phyloP scores from a whole-genome alignment of 2,329 filamentous ascomycete species.

The Fusarium domesticum region DNA sequence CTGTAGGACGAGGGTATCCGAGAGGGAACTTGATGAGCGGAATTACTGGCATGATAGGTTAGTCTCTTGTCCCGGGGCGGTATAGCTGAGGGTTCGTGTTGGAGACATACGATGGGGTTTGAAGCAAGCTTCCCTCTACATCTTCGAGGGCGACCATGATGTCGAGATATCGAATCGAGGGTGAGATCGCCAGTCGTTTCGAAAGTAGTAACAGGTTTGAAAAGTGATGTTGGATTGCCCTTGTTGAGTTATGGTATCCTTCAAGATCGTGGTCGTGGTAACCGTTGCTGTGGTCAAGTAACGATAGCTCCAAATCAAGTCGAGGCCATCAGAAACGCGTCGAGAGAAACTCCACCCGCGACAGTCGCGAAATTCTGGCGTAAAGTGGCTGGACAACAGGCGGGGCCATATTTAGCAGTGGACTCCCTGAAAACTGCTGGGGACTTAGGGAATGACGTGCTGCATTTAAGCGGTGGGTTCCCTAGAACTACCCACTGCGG shows the following conservation, averaged over 20 bases:
- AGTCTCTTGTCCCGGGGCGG: neutral
- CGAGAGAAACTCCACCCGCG: constrained; percentile 19
- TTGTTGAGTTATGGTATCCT: too few species aligned
- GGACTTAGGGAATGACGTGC: neutral
- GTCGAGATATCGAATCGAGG: constrained; percentile 1
- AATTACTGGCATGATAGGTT: constrained; percentile 26
- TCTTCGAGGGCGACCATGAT: constrained; percentile 37
- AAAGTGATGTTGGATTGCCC: too few species aligned
- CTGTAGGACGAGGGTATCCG: constrained; percentile 63
- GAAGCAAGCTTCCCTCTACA: constrained; percentile 33
- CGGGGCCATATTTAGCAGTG: neutral
- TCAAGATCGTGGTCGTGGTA: too few species aligned
- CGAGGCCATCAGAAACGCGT: constrained; percentile 14
- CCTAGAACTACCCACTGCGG: constrained; percentile 15
- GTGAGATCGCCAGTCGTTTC: neutral
- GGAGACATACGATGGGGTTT: constrained; percentile 32
- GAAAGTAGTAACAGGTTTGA: too few species aligned
- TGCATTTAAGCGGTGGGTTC: neutral
- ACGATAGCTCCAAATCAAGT: neutral
- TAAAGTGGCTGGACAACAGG: constrained; percentile 27
- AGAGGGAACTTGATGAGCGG: constrained; percentile 42
- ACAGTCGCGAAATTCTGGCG: constrained; percentile 24
- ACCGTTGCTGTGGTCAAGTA: too few species aligned
- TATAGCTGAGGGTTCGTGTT: neutral
- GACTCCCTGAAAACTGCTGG: too few species aligned